These are phyloP conservation scores for Ceratocystis variospora DNA, from an alignment of 2,329 filamentous ascomycete species.

Conservation along the genomic window DNA sequence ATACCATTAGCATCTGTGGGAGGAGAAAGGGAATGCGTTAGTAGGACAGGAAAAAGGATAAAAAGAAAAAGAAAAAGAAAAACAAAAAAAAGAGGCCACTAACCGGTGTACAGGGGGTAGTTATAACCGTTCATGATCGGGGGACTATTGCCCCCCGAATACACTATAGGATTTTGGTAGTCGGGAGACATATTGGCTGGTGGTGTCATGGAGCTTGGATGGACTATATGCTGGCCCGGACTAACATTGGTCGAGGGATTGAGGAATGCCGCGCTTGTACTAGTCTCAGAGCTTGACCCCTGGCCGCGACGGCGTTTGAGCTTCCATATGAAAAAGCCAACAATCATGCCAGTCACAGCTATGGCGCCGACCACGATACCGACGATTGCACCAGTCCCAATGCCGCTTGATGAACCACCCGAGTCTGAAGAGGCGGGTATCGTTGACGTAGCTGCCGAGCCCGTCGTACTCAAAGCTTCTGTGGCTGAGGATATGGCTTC, in stretches of 20 bases:
- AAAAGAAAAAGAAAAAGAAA: not conserved
- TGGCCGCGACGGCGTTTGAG: not conserved
- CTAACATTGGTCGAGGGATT: not conserved
- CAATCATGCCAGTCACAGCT: not conserved
- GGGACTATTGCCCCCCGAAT: not conserved
- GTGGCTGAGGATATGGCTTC: not conserved
- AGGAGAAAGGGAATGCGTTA: not conserved
- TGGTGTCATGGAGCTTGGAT: not conserved
- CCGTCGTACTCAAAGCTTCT: not conserved
- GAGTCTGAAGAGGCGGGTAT: not conserved
- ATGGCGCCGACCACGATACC: constrained; percentile 22
- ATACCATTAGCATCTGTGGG: not conserved
- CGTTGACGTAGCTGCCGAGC: constrained; percentile 1
- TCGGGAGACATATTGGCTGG: not conserved
- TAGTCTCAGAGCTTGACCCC: too few species aligned
- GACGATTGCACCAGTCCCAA: constrained; percentile 19
- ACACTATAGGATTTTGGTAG: not conserved
- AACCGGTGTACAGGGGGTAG: not conserved
- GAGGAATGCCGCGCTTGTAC: not conserved
- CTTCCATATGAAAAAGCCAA: constrained; percentile 7
- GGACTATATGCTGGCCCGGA: not conserved
- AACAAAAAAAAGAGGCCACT: not conserved
- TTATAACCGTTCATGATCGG: not conserved
- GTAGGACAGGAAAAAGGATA: not conserved
- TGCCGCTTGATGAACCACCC: not conserved